These are phyloP conservation scores for Crotalaria pallida DNA, from an alignment of 306 rosid species.

Conservation along the genomic window DNA sequence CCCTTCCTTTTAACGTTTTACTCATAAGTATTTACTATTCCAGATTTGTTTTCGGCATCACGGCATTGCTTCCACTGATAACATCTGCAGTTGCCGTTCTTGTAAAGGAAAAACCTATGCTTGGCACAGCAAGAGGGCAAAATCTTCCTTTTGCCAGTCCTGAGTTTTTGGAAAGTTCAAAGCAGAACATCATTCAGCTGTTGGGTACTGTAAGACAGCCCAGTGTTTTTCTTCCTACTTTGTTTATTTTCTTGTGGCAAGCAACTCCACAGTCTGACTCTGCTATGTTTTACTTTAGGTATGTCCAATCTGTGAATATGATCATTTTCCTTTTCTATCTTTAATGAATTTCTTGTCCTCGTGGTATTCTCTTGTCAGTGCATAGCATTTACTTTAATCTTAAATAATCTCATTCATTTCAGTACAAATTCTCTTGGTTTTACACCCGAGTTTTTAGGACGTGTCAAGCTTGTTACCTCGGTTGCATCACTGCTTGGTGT, in stretches of 20 bases:
- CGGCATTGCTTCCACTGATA: slow-evolving; percentile 82
- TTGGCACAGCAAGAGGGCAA: slow-evolving; percentile 39
- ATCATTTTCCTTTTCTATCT: slow-evolving; percentile 13
- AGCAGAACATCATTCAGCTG: slow-evolving; percentile 56
- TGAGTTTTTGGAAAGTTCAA: slow-evolving; percentile 63
- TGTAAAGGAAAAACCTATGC: slow-evolving; percentile 68
- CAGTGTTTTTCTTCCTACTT: slow-evolving; percentile 72
- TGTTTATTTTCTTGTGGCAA: slow-evolving; percentile 97
- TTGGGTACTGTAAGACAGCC: slow-evolving; percentile 79
- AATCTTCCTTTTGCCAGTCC: slow-evolving; percentile 32
- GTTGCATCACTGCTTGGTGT: slow-evolving; percentile 91
- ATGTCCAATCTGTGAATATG: slow-evolving; percentile 34
- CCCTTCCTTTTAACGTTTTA: not conserved
- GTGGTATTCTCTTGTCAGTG: not conserved
- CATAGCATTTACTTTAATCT: slow-evolving; percentile 7
- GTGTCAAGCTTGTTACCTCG: slow-evolving; percentile 93
- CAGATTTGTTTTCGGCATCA: slow-evolving; percentile 98
- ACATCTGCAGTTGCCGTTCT: slow-evolving; percentile 95
- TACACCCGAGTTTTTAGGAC: slow-evolving; percentile 87
- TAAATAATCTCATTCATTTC: slow-evolving; percentile 31
- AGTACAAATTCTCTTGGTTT: slow-evolving; percentile 94
- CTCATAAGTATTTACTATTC: slow-evolving; percentile 18
- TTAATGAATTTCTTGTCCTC: not conserved
- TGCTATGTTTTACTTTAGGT: slow-evolving; percentile 93
- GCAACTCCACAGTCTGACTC: slow-evolving; percentile 99